phyloP scores from a whole-genome alignment of 2,329 filamentous ascomycete genomes.

The Paraphaeosphaeria minitans region DNA sequence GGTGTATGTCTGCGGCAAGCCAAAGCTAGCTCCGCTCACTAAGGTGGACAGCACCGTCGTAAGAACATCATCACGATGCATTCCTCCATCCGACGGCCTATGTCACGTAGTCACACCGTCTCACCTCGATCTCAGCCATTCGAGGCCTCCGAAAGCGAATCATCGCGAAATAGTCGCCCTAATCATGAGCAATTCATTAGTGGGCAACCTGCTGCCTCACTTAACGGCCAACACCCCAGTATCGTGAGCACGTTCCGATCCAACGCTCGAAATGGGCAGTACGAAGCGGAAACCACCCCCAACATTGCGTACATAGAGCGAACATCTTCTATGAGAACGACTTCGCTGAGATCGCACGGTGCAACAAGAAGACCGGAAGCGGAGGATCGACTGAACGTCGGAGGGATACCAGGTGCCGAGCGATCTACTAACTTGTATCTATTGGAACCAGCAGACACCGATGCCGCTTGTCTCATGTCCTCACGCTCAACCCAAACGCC shows the following conservation, averaged over 20 bases:
- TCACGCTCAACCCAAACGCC: background rate
- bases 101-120: background rate
- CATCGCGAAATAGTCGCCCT: background rate
- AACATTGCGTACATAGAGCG: slow-evolving; percentile 5
- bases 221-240: slow-evolving; percentile 6
- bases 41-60: background rate
- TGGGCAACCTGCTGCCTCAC: background rate
- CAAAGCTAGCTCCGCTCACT: background rate
- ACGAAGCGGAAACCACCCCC: slow-evolving; percentile 3
- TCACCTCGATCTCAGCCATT: background rate
- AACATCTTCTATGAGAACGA: background rate
- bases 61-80: background rate
- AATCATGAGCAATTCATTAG: slow-evolving; percentile 11
- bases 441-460: background rate
- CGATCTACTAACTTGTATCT: background rate
- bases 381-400: background rate
- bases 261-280: background rate
- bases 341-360: background rate
- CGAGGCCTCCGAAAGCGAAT: background rate
- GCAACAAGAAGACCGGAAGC: background rate
- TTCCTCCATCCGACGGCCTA: background rate
- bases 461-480: background rate
- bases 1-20: background rate
- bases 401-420: background rate
- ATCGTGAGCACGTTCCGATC: background rate